Evolutionary conservation across 495 filamentous ascomycete genomes (phyloP), one percentile per base, ranked within the genome.

Genomic region (Penicillium ochrochloron): DNA sequence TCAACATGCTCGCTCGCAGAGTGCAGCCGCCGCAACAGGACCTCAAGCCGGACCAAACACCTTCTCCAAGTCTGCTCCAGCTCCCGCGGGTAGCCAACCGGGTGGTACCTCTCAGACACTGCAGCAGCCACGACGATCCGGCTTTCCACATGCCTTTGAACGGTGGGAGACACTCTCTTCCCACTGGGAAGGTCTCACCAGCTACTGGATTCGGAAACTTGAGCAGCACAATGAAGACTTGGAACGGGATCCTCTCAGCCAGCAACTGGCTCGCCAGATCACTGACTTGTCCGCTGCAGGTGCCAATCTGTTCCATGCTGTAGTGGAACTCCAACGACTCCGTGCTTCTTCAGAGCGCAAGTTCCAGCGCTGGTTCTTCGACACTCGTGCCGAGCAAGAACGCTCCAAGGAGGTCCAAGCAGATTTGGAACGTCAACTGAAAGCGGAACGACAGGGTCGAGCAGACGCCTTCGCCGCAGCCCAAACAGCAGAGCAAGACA

Each of bases 281-380:
- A 96, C 91, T 0, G 95, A 99, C 72, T 84, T 99, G 12, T 96
- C 94, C 29, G 96, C 95, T 17, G 95, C 95, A 5, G 95, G 95
- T 27, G 96, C 95, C 23, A 99, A 98, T 70, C 84, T 99, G 8
- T 99, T 99, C 75, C 95, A 98, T 73, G 95, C 96, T 7, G 94
- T 99, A 2, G 94, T 99, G 15, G 95, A 99, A 73, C 80, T 99
- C 35, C 95, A 99, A 70, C 89, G 95, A n/a, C 83, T 99, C 15
- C 92, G 95, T 23, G 95, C 96, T 21, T 96, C 92, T 23, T 97
- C 93, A 2, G 96, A 98, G 75, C 86, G 96, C 39, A 98, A 98
- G 72, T 99, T 99, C 73, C 96, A 98, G 75, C 88, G 96, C 44
- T 99, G 95, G 95, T 97, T 97, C 77, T 96, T 96, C 72, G 95